Evolutionary conservation across 1,284 basidiomycete genomes (phyloP).

Genomic region (Termitomyces sp.): DNA sequence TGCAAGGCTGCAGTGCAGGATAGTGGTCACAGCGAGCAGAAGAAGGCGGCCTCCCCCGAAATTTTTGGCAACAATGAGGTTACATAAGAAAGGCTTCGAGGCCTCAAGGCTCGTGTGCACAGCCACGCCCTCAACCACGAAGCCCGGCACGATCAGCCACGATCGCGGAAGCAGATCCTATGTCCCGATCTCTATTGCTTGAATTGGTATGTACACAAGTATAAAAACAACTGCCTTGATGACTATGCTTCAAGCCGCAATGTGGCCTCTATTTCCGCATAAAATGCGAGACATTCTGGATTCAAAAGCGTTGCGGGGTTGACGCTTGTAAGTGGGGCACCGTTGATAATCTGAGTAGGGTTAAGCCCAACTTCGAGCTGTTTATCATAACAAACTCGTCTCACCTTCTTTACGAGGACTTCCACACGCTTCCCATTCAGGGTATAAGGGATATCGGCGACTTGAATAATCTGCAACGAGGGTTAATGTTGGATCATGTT

Average conservation of each 20-base stretch:
- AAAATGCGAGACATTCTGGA: conserved; percentile 67
- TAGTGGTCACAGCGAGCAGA: not conserved
- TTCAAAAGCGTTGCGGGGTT: conserved; percentile 78
- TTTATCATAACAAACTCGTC: conserved; percentile 13
- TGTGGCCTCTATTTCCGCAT: conserved; percentile 49
- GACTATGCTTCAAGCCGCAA: conserved; percentile 37
- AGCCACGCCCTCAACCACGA: conserved; percentile 21
- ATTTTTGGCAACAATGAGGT: conserved; percentile 14
- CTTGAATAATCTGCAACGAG: conserved; percentile 55
- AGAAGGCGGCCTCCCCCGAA: conserved; percentile 1
- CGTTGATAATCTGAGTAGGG: conserved; percentile 66
- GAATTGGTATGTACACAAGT: not conserved
- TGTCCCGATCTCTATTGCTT: not conserved
- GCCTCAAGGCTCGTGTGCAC: conserved; percentile 23
- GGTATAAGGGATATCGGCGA: conserved; percentile 76
- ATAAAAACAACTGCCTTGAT: not conserved
- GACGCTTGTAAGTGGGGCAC: conserved; percentile 62
- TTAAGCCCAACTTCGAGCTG: conserved; percentile 16
- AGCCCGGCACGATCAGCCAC: not conserved
- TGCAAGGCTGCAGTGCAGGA: not conserved
- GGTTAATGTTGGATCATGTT: not conserved
- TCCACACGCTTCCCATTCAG: conserved; percentile 86
- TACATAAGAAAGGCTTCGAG: conserved; percentile 19
- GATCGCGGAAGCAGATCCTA: conserved; percentile 9
- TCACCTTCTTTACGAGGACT: conserved; percentile 76